A percentile compares a stretch with the other conserved stretches of the same genome.
Evolutionary conservation across 2,329 filamentous ascomycete species (phyloP).

Genomic region (Elsinoe arachidis): DNA sequence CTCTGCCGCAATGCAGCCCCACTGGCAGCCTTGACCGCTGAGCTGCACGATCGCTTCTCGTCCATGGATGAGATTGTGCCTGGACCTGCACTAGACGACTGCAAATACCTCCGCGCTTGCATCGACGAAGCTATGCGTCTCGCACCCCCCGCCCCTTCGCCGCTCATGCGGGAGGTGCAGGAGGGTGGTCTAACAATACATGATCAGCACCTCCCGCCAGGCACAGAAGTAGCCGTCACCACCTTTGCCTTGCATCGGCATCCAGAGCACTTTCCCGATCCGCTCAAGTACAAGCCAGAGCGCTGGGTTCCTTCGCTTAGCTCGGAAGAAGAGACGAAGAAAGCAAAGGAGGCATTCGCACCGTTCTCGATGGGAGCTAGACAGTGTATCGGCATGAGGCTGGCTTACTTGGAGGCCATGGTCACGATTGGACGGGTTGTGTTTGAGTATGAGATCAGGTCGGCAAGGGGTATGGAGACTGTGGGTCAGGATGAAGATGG

Average conservation of each 20-base stretch:
- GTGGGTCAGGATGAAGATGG: slow-evolving; percentile 48
- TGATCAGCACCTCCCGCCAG: slow-evolving; percentile 2
- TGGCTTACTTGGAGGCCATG: slow-evolving; percentile 23
- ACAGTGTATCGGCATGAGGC: slow-evolving; percentile 59
- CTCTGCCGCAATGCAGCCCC: neutral
- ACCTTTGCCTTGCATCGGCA: slow-evolving; percentile 4
- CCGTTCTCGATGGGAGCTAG: slow-evolving; percentile 63
- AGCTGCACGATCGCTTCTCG: neutral
- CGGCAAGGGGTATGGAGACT: slow-evolving; percentile 28
- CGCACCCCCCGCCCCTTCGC: slow-evolving; percentile 19
- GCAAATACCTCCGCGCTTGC: slow-evolving; percentile 16
- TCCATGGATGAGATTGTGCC: neutral
- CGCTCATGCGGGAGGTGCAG: slow-evolving; percentile 17
- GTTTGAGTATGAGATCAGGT: slow-evolving; percentile 21
- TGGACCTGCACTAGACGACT: slow-evolving; percentile 6
- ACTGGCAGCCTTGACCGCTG: neutral
- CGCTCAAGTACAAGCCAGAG: neutral
- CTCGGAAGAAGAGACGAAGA: slow-evolving; percentile 18
- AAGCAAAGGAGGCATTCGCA: slow-evolving; percentile 56
- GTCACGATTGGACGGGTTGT: slow-evolving; percentile 21
- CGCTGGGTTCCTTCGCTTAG: neutral
- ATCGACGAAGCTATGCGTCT: slow-evolving; percentile 20
- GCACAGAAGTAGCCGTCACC: neutral
- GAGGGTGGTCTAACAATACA: slow-evolving; percentile 15
- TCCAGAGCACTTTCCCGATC: neutral